A percentile compares a stretch with the other conserved stretches of the same genome.
phyloP scores from a whole-genome alignment of 139 green algal species.

The Limnomonas spitsbergensis region DNA sequence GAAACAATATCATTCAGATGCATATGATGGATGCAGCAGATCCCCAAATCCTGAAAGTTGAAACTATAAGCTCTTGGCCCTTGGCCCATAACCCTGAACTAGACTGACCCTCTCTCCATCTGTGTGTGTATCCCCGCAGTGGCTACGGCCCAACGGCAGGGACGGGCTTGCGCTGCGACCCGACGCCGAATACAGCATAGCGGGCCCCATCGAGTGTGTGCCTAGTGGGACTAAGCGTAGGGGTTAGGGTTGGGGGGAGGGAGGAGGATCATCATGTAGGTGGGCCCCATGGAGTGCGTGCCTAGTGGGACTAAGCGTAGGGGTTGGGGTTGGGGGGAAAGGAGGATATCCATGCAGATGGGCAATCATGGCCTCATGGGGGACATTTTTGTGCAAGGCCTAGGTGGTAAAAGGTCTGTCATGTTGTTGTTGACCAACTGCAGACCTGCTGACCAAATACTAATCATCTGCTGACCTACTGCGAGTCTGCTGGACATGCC shows the following conservation, averaged over 20 bases:
- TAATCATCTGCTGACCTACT: not conserved
- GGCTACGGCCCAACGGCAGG: slow-evolving; percentile 35
- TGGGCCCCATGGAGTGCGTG: slow-evolving; percentile 27
- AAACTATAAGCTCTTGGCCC: too few species aligned
- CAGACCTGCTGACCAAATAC: not conserved
- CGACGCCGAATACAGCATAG: slow-evolving; percentile 19
- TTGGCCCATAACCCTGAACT: too few species aligned
- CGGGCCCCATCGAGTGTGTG: slow-evolving; percentile 27
- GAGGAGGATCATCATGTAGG: not conserved
- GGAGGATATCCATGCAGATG: not conserved
- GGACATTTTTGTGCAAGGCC: too few species aligned
- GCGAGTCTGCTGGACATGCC: too few species aligned
- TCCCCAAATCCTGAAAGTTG: too few species aligned
- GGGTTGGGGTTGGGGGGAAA: not conserved
- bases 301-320: not conserved
- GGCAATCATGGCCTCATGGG: not conserved
- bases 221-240: not conserved
- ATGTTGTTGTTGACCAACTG: too few species aligned
- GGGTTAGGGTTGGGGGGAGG: not conserved
- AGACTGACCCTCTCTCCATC: too few species aligned
- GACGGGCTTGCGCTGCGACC: slow-evolving; percentile 20
- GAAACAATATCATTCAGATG: too few species aligned
- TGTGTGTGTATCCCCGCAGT: too few species aligned
- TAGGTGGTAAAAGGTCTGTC: too few species aligned
- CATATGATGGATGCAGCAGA: too few species aligned